These are phyloP conservation scores for Kodamaea lidongshanica DNA, from an alignment of 805 yeast genomes.

Conservation along the genomic window DNA sequence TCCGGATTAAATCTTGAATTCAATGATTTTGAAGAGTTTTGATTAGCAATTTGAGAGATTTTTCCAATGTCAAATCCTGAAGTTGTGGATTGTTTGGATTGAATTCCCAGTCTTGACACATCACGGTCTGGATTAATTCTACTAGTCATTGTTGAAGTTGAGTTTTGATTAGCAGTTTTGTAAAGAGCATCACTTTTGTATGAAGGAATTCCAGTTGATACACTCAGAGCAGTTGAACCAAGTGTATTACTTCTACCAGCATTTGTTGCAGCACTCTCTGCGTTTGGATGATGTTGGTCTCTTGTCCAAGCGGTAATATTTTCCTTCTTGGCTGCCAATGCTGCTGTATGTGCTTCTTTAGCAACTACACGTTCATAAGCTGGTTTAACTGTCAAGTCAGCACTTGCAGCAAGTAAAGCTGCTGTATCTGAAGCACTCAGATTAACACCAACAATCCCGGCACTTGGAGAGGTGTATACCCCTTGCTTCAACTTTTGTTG, in stretches of 20 bases:
- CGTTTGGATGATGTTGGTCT: constrained; percentile 38
- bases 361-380: constrained; percentile 55
- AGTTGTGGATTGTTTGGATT: constrained; percentile 18
- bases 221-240: constrained; percentile 9
- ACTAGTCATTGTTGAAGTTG: constrained; percentile 39
- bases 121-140: constrained; percentile 40
- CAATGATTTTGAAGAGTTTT: constrained; percentile 35
- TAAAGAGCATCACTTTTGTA: constrained; percentile 26
- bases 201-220: constrained; percentile 25
- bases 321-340: constrained; percentile 39
- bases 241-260: constrained; percentile 14
- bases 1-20: constrained; percentile 39
- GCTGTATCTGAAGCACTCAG: constrained; percentile 70
- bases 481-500: constrained; percentile 70
- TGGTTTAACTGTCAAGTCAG: constrained; percentile 58
- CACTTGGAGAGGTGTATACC: constrained; percentile 46
- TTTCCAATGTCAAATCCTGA: constrained; percentile 28
- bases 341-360: constrained; percentile 62
- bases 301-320: constrained; percentile 47
- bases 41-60: constrained; percentile 30
- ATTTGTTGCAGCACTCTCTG: constrained; percentile 45
- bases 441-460: constrained; percentile 54
- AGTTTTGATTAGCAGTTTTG: constrained; percentile 31
- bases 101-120: constrained; percentile 30
- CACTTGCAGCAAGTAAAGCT: constrained; percentile 64